Evolutionary conservation across 305 asterid genomes (phyloP), one percentile per base, ranked within the genome.

Genomic region (Petunia hybrid): DNA sequence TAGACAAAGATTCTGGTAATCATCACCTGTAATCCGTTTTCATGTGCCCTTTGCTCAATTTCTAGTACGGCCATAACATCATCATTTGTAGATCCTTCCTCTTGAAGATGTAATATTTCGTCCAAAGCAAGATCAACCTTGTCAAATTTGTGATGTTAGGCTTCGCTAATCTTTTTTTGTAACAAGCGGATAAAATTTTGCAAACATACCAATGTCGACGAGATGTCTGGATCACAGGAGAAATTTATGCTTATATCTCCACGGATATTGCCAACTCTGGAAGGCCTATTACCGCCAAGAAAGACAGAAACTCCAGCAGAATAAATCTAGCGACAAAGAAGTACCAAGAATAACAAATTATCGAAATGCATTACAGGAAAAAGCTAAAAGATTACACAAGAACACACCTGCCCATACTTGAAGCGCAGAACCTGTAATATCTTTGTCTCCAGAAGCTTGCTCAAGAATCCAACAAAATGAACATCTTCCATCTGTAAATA

Each of bases 381-480:
- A 70, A 73, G 51, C 63, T 35, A 51, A 64, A 51, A 76, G 46
- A 75, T 53, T 60, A 63, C 76, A 55, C 42, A 48, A 8, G 56
- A 39, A 70, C 71, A 67, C 69, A 95, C 99, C 95, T 95, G 97
- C 39, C 99, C 98, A 83, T 89, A 94, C 89, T 92, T 90, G 84
- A 95, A 95, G 69, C 99, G 97, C 80, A 95, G 97, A 86, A 94
- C 94, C 87, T 95, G 97, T 51, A 95, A 63, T 80, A 95, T 95
- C 90, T 91, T 95, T 84, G 97, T 92, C 85, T 95, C 99, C 80
- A 95, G 91, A 86, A 93, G 98, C 92, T 95, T 95, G 97, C 98
- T 91, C 84, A 93, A 82, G 85, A 93, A 88, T 74, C 95, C 98
- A 85, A 91, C 89, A 88, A 92, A 84, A 85, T 95, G 99, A 88